These are phyloP conservation scores for Alternaria dauci DNA, from an alignment of 2,329 filamentous ascomycete genomes.

Conservation along the genomic window DNA sequence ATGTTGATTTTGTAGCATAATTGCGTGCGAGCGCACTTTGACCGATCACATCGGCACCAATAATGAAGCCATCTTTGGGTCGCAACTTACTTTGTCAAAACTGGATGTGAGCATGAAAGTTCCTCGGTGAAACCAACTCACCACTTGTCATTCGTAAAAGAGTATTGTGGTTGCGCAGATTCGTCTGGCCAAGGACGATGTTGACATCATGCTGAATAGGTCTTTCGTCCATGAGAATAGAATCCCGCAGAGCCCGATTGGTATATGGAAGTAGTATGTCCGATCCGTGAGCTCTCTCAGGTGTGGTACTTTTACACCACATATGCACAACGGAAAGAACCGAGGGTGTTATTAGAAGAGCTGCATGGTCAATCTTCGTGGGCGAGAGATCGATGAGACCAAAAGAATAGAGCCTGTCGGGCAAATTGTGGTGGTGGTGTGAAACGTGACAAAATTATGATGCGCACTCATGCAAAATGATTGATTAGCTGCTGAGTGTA, in stretches of 20 bases:
- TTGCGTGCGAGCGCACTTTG: slow-evolving; percentile 13
- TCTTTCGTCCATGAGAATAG: slow-evolving; percentile 8
- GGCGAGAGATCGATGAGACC: slow-evolving; percentile 16
- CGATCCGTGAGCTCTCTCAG: slow-evolving; percentile 15
- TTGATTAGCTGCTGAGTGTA: background rate
- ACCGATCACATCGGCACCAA: slow-evolving; percentile 20
- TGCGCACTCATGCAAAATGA: slow-evolving; percentile 2
- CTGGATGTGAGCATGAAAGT: slow-evolving; percentile 14
- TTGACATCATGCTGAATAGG: slow-evolving; percentile 21
- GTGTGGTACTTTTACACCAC: slow-evolving; percentile 15
- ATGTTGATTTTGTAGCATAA: slow-evolving; percentile 16
- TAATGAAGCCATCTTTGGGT: slow-evolving; percentile 20
- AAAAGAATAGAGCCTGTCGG: slow-evolving; percentile 1
- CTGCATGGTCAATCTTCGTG: slow-evolving; percentile 16
- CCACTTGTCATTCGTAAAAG: slow-evolving; percentile 18
- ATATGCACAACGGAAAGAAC: background rate
- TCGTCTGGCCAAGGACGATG: slow-evolving; percentile 22
- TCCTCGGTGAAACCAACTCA: slow-evolving; percentile 4
- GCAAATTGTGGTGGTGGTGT: background rate
- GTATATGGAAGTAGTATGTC: slow-evolving; percentile 10
- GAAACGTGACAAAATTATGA: slow-evolving; percentile 15
- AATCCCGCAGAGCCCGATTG: slow-evolving; percentile 16
- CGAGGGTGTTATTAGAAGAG: slow-evolving; percentile 3
- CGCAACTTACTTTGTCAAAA: slow-evolving; percentile 4
- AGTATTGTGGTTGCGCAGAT: slow-evolving; percentile 18